Evolutionary conservation across 2,329 filamentous ascomycete genomes (phyloP).

Genomic region (Neurospora crassa): DNA sequence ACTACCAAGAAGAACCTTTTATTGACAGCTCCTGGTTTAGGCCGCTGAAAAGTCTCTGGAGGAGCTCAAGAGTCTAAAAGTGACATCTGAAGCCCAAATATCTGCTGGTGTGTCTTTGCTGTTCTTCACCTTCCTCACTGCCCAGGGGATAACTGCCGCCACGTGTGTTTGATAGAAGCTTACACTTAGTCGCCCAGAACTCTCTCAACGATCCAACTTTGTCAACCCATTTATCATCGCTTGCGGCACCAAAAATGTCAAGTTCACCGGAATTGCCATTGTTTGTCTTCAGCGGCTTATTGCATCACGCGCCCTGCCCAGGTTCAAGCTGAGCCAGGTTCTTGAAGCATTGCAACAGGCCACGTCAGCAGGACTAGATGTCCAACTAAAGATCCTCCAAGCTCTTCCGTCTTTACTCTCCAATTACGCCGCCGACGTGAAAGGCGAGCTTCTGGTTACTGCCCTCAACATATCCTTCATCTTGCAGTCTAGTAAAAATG

Average conservation of each 20-base stretch:
- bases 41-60: constrained; percentile 89
- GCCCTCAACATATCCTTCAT: constrained; percentile 86
- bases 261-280: constrained; percentile 79
- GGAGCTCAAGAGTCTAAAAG: constrained; percentile 69
- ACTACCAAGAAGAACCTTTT: not conserved
- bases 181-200: constrained; percentile 45
- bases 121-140: constrained; percentile 19
- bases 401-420: constrained; percentile 81
- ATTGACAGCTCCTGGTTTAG: constrained; percentile 32
- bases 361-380: constrained; percentile 70
- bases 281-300: constrained; percentile 84
- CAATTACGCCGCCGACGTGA: constrained; percentile 76
- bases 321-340: constrained; percentile 72
- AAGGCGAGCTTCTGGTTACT: constrained; percentile 70
- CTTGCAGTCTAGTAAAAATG: constrained; percentile 83
- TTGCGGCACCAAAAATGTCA: constrained; percentile 81
- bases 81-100: constrained; percentile 67
- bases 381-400: constrained; percentile 93
- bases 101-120: constrained; percentile 49
- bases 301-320: constrained; percentile 69
- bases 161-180: not conserved
- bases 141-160: not conserved
- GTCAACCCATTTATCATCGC: constrained; percentile 91
- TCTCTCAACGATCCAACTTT: constrained; percentile 73
- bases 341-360: constrained; percentile 82